Conservation (phyloP, 768 basidiomycete genomes). For the Dentipellis sp. region DNA sequence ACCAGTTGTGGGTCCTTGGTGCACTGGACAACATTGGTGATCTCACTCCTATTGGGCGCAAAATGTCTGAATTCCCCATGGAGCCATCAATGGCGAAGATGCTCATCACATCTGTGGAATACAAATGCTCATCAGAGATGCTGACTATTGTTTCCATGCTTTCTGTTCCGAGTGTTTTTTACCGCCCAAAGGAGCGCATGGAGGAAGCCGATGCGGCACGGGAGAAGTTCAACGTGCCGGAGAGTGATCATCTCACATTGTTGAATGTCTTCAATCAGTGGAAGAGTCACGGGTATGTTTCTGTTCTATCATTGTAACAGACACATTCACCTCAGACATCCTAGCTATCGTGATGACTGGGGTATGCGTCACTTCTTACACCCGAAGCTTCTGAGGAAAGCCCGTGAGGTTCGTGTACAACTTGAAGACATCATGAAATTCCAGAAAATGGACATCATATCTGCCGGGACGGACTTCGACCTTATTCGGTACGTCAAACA, state of each 20-base stretch:
- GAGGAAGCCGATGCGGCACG: conserved; percentile 96
- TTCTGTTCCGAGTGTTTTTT: conserved; percentile 95
- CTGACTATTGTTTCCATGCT: conserved; percentile 98
- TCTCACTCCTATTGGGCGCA: conserved; percentile 81
- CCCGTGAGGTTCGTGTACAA: conserved; percentile 89
- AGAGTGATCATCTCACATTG: conserved; percentile 93
- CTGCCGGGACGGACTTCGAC: conserved; percentile 93
- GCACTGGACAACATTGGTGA: conserved; percentile 98
- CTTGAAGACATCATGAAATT: conserved; percentile 99
- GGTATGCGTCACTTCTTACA: conserved; percentile 91
- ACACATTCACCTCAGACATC: neutral
- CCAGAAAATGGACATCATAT: conserved; percentile 91
- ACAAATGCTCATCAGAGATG: conserved; percentile 91
- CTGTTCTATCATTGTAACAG: neutral
- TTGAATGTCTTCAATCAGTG: conserved; percentile 97
- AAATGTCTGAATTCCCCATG: conserved; percentile 99
- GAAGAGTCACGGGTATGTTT: conserved; percentile 84
- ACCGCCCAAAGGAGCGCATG: conserved; percentile 93
- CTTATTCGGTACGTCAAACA: conserved; percentile 49
- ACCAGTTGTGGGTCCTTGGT: conserved; percentile 97
- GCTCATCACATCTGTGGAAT: conserved; percentile 92
- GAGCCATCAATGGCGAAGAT: conserved; percentile 99
- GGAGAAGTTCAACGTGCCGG: conserved; percentile 98
- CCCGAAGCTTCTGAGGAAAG: conserved; percentile 91
- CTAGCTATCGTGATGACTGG: conserved; percentile 90